phyloP scores from a whole-genome alignment of 1,284 basidiomycete species.

The Agroathelia rolfsii region DNA sequence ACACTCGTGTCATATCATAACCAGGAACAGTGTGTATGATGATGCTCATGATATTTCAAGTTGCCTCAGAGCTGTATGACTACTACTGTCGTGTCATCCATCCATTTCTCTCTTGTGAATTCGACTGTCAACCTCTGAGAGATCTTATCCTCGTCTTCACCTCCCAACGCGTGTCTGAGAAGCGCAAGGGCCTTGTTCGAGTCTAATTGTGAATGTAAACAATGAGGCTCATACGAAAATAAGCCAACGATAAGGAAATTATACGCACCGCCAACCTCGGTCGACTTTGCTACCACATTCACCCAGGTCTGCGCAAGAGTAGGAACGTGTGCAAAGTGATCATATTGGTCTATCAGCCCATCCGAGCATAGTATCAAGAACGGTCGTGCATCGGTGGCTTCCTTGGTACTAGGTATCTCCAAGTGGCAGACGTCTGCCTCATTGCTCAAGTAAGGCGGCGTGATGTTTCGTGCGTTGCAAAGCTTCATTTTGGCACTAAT shows the following conservation, averaged over 20 bases:
- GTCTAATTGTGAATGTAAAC: too few species aligned
- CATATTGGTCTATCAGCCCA: constrained; percentile 16
- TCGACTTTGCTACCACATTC: constrained; percentile 4
- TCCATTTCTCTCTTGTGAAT: constrained; percentile 16
- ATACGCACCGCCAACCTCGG: too few species aligned
- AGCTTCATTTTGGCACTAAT: constrained; percentile 10
- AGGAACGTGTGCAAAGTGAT: neutral
- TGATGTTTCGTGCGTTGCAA: constrained; percentile 17
- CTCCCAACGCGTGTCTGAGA: constrained; percentile 20
- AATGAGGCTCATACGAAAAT: too few species aligned
- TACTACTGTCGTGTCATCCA: constrained; percentile 21
- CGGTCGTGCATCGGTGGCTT: too few species aligned
- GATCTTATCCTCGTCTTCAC: constrained; percentile 13
- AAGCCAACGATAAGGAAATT: too few species aligned
- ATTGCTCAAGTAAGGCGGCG: constrained; percentile 23
- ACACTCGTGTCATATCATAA: too few species aligned
- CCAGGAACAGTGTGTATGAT: too few species aligned
- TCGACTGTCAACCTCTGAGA: constrained; percentile 17
- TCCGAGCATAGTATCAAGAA: constrained; percentile 15
- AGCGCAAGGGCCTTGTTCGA: constrained; percentile 19
- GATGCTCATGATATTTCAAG: too few species aligned
- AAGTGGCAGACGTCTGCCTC: constrained; percentile 19
- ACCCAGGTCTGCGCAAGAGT: constrained; percentile 4
- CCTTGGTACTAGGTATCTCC: constrained; percentile 6
- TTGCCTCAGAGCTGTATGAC: constrained; percentile 14